Evolutionary conservation across 1,284 basidiomycete genomes (phyloP), one percentile per base, ranked within the genome.

Genomic region (Gomphus sp.): DNA sequence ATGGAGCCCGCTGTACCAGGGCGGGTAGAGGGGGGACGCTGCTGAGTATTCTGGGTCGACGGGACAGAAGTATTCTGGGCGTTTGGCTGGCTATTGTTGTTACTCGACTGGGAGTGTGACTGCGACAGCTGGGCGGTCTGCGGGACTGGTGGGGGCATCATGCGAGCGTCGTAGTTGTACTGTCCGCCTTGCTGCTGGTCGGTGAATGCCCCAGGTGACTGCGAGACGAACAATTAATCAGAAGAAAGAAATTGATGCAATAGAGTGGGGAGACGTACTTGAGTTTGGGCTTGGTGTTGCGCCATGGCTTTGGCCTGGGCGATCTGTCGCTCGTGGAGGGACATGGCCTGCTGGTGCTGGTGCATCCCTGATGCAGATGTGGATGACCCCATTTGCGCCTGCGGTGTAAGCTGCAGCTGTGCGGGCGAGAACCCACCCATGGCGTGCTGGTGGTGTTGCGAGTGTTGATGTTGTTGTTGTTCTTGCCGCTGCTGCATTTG

Each of bases 131-230:
- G 52, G 14, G 62, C 57, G 36, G 60, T 53, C 69, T 54, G 61
- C 58, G 11, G 65, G 66, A 70, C 70, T 12, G 65, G 66, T 9
- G 65, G 64, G 31, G 63, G 63, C 54, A 63, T 59, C 16, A 60
- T 49, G 41, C 53, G 54, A 6, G 43, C 14, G 22, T 58, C 48
- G 18, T 54, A 51, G 16, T 31, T 31, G 11, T 62, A 50, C 12
- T 45, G 52, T 47, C 12, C 41, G 16, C 41, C 41, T 36, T 60
- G 61, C 52, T 62, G 60, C 36, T 62, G 53, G 22, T 62, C 37
- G 31, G 60, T 50, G 18, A 47, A 36, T 11, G 7, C 34, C 6
- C 34, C 34, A 36, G 34, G 34, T 36, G 34, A 39, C 43, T 64
- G 64, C 51, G 63, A 63, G 28, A 53, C 31, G 14, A 52, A 31